Evolutionary conservation across 768 basidiomycete species (phyloP), one percentile per base, ranked within the genome.

Genomic region (Tephrocybe sp.): DNA sequence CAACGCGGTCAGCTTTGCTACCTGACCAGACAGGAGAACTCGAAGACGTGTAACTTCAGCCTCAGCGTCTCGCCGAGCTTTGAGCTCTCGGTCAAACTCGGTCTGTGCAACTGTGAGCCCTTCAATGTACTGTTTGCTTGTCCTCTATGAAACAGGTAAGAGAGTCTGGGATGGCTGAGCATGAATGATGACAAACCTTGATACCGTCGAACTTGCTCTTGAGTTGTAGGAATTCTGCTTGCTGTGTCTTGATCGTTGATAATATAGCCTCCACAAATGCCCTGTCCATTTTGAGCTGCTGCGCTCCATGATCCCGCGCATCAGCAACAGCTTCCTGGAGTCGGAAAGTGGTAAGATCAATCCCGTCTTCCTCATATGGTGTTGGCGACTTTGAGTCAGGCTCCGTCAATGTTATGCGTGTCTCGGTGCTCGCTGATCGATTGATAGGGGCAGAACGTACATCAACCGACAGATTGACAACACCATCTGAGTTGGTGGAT

Each of bases 1-100:
- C 57, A 98, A 72, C n/a, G 92, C 82, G 5, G 89, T 89, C 17
- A 99, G 76, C 48, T 87, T 79, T 10, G 87, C 92, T 2, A 85
- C 92, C 66, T 98, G 96, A 5, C 92, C 92, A 50, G 93, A 89
- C 17, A 98, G 75, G 45, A 95, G 76, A 26, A 92, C 84, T 38
- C 91, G 75, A 20, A 99, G 72, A 36, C 89, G 80, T 19, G 87
- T 87, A 51, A 98, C 89, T 70, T 98, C 94, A 0, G 90, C 86
- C 69, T 98, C 94, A 1, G 91, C 89, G 56, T 98, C 94, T 14
- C 91, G 83, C 16, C 96, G 82, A 17, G 86, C 83, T 51, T 89
- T 85, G 32, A 94, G 76, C 67, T 98, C 97, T 45, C 83, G 83
- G 63, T 98, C 95, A 64, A 96, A 98, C 64, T 98, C 97, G 38